These are phyloP conservation scores for Gynandropsis gynandra DNA, from an alignment of 345 rosid species.

Conservation along the genomic window DNA sequence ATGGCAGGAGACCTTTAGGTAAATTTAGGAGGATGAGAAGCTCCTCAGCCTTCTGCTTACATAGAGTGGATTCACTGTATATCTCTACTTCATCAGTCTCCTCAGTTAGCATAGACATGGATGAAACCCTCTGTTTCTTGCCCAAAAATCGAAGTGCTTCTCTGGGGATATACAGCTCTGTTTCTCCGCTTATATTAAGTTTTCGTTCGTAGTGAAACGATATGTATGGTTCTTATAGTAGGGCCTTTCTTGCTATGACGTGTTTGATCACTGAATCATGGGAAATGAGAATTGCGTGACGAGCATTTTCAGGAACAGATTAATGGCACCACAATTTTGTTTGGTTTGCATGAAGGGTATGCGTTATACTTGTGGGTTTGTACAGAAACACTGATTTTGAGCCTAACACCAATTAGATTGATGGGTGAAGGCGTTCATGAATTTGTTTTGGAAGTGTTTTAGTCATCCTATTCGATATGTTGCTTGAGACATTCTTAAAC, in stretches of 20 bases:
- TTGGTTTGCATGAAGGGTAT: too few relatives aligned
- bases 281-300: constrained; percentile 17
- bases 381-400: too few relatives aligned
- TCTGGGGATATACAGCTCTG: too few relatives aligned
- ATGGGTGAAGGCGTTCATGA: too few relatives aligned
- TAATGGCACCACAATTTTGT: too few relatives aligned
- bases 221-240: constrained; percentile 2
- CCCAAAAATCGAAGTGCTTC: neutral
- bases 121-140: neutral
- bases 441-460: too few relatives aligned
- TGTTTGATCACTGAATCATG: constrained; percentile 11
- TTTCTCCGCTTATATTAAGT: too few relatives aligned
- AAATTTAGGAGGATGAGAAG: constrained; percentile 38
- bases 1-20: constrained; percentile 50
- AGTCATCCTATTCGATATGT: too few relatives aligned
- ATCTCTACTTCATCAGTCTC: constrained; percentile 42
- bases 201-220: neutral
- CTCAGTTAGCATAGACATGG: constrained; percentile 24
- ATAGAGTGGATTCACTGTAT: constrained; percentile 33
- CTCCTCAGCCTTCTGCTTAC: constrained; percentile 42
- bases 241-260: constrained; percentile 4
- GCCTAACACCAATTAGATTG: too few relatives aligned
- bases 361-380: too few relatives aligned
- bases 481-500: too few relatives aligned
- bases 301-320: constrained; percentile 16